Conservation (phyloP, 2,329 filamentous ascomycete species). For the Epicoccum nigrum region DNA sequence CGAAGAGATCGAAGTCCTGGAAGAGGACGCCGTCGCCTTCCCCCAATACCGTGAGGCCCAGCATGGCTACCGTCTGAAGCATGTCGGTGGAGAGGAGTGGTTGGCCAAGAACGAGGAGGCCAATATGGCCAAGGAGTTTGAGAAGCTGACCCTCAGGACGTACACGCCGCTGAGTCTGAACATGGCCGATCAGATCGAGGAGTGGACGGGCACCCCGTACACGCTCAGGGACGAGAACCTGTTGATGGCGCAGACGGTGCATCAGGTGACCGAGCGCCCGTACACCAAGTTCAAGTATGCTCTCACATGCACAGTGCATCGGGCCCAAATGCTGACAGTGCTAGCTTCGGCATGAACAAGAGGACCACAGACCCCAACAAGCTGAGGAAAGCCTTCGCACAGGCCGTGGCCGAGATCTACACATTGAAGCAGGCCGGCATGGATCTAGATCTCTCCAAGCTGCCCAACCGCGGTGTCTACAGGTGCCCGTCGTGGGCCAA, state of each 20-base stretch:
- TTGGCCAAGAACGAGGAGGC: conserved; percentile 40
- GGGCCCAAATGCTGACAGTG: not conserved
- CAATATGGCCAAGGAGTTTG: conserved; percentile 40
- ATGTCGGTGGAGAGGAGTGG: conserved; percentile 59
- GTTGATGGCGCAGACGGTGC: conserved; percentile 36
- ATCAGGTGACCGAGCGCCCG: conserved; percentile 43
- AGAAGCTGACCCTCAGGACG: conserved; percentile 42
- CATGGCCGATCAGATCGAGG: conserved; percentile 41
- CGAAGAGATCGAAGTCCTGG: conserved; percentile 42
- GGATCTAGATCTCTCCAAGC: conserved; percentile 34
- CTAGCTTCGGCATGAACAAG: conserved; percentile 33
- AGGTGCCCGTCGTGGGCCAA: conserved; percentile 35
- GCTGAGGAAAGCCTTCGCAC: conserved; percentile 55
- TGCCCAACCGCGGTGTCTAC: conserved; percentile 38
- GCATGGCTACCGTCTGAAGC: conserved; percentile 52
- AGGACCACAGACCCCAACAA: conserved; percentile 21
- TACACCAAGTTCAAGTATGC: conserved; percentile 34
- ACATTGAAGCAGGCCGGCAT: conserved; percentile 48
- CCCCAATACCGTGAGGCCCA: conserved; percentile 19
- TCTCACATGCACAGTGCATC: not conserved
- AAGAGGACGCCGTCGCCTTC: conserved; percentile 24
- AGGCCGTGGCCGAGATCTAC: conserved; percentile 63
- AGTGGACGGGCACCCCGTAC: conserved; percentile 39
- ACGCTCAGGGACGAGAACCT: conserved; percentile 38
- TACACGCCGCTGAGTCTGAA: conserved; percentile 39